Evolutionary conservation across 2,329 filamentous ascomycete genomes (phyloP).

Genomic region (Cryphonectria parasitica): DNA sequence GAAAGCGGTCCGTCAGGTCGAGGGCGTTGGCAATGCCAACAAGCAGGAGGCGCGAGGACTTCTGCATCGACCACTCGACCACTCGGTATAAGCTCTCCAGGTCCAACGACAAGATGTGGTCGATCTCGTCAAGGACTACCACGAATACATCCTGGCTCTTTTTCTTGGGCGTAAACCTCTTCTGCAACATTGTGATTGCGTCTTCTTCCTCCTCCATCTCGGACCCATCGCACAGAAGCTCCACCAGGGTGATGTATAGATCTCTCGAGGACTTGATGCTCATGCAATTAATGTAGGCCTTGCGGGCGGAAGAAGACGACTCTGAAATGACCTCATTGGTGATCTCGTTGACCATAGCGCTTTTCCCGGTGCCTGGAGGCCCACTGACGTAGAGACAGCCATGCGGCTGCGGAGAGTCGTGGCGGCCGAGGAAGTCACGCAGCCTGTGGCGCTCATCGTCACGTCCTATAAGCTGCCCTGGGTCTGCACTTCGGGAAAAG

Average conservation of each 20-base stretch:
- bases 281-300: slow-evolving; percentile 93
- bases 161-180: slow-evolving; percentile 69
- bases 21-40: slow-evolving; percentile 96
- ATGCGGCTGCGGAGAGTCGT: slow-evolving; percentile 61
- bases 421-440: slow-evolving; percentile 67
- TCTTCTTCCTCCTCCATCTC: slow-evolving; percentile 68
- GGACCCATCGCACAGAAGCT: slow-evolving; percentile 64
- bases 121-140: slow-evolving; percentile 93
- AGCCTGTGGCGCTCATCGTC: slow-evolving; percentile 71
- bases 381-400: slow-evolving; percentile 95
- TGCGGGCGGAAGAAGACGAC: slow-evolving; percentile 57
- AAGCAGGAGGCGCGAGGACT: slow-evolving; percentile 77
- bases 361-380: slow-evolving; percentile 95
- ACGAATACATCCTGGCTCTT: slow-evolving; percentile 66
- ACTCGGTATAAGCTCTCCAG: slow-evolving; percentile 87
- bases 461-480: slow-evolving; percentile 76
- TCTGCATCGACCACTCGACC: slow-evolving; percentile 94
- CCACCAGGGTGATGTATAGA: slow-evolving; percentile 78
- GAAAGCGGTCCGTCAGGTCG: slow-evolving; percentile 91
- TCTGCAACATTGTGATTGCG: slow-evolving; percentile 69
- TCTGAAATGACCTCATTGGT: slow-evolving; percentile 61
- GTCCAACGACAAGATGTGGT: slow-evolving; percentile 88
- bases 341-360: slow-evolving; percentile 85
- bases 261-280: slow-evolving; percentile 89
- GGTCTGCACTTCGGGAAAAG: slow-evolving; percentile 79